A percentile compares a stretch with the other conserved stretches of the same genome.
These are phyloP conservation scores for Coriolopsis trogii DNA, from an alignment of 1,284 basidiomycete genomes.

Conservation along the genomic window DNA sequence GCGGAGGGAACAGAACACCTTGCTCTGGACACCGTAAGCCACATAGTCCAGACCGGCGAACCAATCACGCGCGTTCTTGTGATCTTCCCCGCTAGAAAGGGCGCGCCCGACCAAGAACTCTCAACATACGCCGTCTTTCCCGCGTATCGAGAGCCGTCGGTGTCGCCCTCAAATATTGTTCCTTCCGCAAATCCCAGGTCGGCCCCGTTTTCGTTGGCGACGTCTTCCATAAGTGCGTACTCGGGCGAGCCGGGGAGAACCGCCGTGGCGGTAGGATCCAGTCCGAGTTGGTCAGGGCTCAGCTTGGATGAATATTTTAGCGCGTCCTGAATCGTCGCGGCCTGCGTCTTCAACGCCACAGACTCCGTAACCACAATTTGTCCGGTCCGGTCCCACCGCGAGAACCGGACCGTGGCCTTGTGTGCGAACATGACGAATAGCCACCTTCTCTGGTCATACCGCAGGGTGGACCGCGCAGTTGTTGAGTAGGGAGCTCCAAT, in stretches of 20 bases:
- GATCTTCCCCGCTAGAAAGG: too few relatives aligned
- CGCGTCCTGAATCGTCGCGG: background rate
- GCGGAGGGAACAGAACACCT: conserved; percentile 8
- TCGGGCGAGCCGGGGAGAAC: background rate
- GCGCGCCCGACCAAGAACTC: conserved; percentile 8
- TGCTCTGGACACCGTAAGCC: too few relatives aligned
- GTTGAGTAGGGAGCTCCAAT: too few relatives aligned
- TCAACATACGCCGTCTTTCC: background rate
- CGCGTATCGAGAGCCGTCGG: background rate
- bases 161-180: background rate
- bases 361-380: background rate
- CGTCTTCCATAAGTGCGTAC: conserved; percentile 4
- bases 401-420: background rate
- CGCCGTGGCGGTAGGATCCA: conserved; percentile 2
- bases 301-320: conserved; percentile 8
- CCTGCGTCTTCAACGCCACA: background rate
- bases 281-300: conserved; percentile 8
- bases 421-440: background rate
- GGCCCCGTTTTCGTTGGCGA: background rate
- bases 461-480: too few relatives aligned
- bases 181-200: background rate
- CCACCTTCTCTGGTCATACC: too few relatives aligned
- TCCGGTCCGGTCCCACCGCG: background rate
- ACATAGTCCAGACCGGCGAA: too few relatives aligned
- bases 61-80: too few relatives aligned